Base-by-base conservation (phyloP, 1,139 yeast species). In the Kodamaea sp. region DNA sequence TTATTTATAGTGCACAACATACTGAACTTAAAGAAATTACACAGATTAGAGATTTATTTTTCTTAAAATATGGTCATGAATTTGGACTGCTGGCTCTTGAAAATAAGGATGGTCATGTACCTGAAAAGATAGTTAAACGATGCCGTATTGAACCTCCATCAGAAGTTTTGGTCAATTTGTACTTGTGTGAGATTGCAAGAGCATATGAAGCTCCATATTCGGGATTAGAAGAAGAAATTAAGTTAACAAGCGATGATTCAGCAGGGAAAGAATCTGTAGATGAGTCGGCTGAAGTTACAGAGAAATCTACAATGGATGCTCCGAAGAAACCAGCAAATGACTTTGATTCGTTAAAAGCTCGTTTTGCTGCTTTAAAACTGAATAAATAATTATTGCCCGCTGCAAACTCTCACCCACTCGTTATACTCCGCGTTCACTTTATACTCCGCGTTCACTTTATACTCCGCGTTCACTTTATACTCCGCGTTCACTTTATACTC, bases 151-250 rank as follows among this genome's bases (percentile, higher is more conserved):
- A 75, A 37, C 81, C 95, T 3, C 96, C 96, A 0, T 63, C 74
- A 4, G 73, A 70, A 31, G 79, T 73, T 23, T 67, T 88, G 43
- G 95, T 88, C 2, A 71, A 75, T 22, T 61, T 85, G 44, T 89
- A 89, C 55, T 65, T 89, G 45, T 67, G 77, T 42, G 97, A 89
- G 53, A 88, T 89, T 44, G 95, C 96, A 1, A 69, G 72, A 43
- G 86, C 95, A 0, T 89, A 89, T 55, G 74, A 73, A 31, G 94
- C 82, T 2, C 87, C 90, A 1, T 87, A 78, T 53, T 78, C 86
- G 34, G 82, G 79, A 20, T 56, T 81, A 40, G 60, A 58, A 2
- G 70, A 58, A n/a, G 67, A 62, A 9, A 63, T 53, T 8, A 54
- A 45, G 2, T 54, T 41, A 6, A 50, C 42, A 2, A 54, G 42